Evolutionary conservation across 495 filamentous ascomycete species (phyloP), one percentile per base, ranked within the genome.

Genomic region (Neurospora sp.): DNA sequence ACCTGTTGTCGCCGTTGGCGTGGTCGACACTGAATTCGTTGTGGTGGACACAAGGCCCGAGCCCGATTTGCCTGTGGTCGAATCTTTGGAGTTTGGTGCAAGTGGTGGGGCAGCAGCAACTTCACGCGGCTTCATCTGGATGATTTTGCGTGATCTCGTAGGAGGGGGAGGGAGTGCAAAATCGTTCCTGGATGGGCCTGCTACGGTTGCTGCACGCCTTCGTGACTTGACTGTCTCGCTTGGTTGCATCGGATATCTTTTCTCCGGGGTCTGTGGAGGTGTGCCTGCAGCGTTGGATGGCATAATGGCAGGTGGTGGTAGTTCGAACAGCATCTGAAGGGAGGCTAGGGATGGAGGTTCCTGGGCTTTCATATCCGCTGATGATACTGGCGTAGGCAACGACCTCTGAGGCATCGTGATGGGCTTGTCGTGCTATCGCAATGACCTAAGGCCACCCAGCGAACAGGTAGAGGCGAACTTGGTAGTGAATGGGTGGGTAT

Each of bases 111-210:
- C 39, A 8, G 80, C 74, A 14, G 82, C 78, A 70, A 85, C 84
- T 75, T 85, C 83, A 37, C 84, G 83, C 0, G 91, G 91, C 80
- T 97, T 96, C 96, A 99, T 97, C 82, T 98, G 96, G 70, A 98
- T 98, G 79, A 99, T 98, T 84, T 94, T 98, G 75, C 96, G 90
- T 39, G 93, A 92, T 69, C 96, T 86, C 14, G 94, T 96, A 0
- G 96, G 96, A 18, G 96, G 96, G 4, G 96, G 96, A 27, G 96
- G 96, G 5, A 99, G 87, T 20, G 91, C 88, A 77, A 97, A 94
- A 37, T 85, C 77, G 72, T 90, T 87, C 74, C 88, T 86, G 44
- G 88, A 84, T 27, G 86, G 74, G 14, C 83, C 42, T 82, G 89
- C 70, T 42, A 84, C 80, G 5, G 86, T 78, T 3, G 88, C 86